phyloP scores from a whole-genome alignment of 768 basidiomycete genomes.

The Tricholoma bakamatsutake region DNA sequence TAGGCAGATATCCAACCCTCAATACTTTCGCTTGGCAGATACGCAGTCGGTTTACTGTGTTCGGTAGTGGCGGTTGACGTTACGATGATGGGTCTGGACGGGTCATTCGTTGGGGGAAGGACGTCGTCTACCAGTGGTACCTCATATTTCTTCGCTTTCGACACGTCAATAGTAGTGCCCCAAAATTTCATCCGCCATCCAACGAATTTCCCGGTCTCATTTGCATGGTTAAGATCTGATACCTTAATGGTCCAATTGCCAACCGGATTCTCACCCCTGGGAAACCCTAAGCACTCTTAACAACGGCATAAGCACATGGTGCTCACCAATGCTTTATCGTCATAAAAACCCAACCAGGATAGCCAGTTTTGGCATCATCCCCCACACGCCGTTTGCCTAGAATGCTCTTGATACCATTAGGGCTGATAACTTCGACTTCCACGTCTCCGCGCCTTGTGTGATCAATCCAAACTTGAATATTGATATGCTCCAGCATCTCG shows the following conservation, averaged over 20 bases:
- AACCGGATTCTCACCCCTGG: constrained; percentile 86
- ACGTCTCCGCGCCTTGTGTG: constrained; percentile 87
- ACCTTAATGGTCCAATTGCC: constrained; percentile 93
- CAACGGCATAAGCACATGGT: background rate
- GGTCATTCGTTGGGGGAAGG: constrained; percentile 37
- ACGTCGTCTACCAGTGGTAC: constrained; percentile 47
- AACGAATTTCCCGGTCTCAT: constrained; percentile 61
- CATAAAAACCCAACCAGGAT: constrained; percentile 95
- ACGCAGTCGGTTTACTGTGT: constrained; percentile 77
- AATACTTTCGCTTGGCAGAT: constrained; percentile 77
- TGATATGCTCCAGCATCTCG: constrained; percentile 88
- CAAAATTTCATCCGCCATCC: constrained; percentile 92
- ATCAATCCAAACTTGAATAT: constrained; percentile 85
- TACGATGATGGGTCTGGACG: constrained; percentile 28
- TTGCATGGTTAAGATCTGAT: constrained; percentile 60
- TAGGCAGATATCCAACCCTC: constrained; percentile 74
- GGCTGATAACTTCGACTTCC: constrained; percentile 84
- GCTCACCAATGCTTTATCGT: constrained; percentile 93
- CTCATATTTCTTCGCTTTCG: constrained; percentile 54
- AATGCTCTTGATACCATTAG: constrained; percentile 79
- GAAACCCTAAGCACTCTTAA: constrained; percentile 7
- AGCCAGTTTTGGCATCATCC: constrained; percentile 66
- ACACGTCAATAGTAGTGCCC: constrained; percentile 78
- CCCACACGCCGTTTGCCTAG: constrained; percentile 64
- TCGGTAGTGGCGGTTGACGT: constrained; percentile 45